These are phyloP conservation scores for Zygoascus sp. DNA, from an alignment of 1,139 yeast genomes.

Conservation along the genomic window DNA sequence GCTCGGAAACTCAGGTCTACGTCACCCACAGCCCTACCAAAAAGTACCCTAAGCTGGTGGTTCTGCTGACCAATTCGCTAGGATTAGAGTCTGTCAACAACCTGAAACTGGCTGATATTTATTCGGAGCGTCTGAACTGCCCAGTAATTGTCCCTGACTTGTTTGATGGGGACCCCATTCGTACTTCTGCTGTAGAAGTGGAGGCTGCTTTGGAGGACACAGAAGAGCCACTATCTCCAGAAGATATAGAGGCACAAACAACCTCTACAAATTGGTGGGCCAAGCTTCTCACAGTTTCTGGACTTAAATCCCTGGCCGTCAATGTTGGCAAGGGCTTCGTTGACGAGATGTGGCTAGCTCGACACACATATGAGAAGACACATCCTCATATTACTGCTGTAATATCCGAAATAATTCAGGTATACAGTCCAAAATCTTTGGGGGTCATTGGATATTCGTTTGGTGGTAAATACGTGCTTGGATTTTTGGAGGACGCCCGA, in stretches of 20 bases:
- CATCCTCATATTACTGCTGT: constrained; percentile 31
- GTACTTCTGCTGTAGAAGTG: constrained; percentile 28
- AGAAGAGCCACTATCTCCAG: constrained; percentile 9
- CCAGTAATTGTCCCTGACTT: constrained; percentile 34
- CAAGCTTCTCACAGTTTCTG: constrained; percentile 28
- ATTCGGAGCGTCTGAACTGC: constrained; percentile 27
- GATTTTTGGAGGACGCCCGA: constrained; percentile 26
- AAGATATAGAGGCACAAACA: neutral
- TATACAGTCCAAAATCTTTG: constrained; percentile 33
- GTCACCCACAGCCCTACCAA: constrained; percentile 21
- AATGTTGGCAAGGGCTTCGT: constrained; percentile 35
- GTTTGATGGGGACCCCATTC: constrained; percentile 34
- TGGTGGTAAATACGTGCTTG: constrained; percentile 38
- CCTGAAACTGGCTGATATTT: constrained; percentile 31
- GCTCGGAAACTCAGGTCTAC: constrained; percentile 27
- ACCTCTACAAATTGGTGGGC: neutral
- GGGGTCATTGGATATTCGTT: constrained; percentile 39
- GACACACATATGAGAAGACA: constrained; percentile 35
- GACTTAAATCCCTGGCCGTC: constrained; percentile 33
- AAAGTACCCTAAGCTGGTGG: constrained; percentile 21
- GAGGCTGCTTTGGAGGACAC: constrained; percentile 19
- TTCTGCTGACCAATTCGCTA: constrained; percentile 34
- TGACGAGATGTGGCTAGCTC: constrained; percentile 41
- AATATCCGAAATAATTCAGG: constrained; percentile 34
- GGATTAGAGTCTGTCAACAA: constrained; percentile 32